Percentiles rank a stretch among this genome's conserved stretches.
Evolutionary conservation across 805 yeast genomes (phyloP).

Genomic region (Brettanomyces bruxellensis): DNA sequence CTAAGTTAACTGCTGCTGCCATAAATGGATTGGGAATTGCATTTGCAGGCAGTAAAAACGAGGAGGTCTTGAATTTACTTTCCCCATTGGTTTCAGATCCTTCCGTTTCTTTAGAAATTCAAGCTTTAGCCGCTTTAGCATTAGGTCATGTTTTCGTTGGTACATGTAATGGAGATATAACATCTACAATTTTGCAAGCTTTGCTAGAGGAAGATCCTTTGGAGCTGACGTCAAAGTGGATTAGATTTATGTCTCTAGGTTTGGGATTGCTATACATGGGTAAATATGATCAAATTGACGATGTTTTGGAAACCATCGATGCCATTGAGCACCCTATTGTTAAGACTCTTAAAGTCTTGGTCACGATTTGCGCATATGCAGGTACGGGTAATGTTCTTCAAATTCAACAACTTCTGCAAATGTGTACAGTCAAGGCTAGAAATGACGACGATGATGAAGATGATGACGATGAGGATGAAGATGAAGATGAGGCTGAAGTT

Average conservation of each 20-base stretch:
- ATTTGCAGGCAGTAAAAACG: conserved; percentile 88
- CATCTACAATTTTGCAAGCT: conserved; percentile 86
- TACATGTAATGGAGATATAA: conserved; percentile 88
- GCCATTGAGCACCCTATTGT: conserved; percentile 95
- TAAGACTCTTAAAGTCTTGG: conserved; percentile 78
- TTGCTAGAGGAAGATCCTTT: conserved; percentile 73
- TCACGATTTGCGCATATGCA: conserved; percentile 89
- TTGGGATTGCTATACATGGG: conserved; percentile 89
- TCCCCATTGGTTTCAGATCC: conserved; percentile 78
- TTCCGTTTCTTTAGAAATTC: conserved; percentile 63
- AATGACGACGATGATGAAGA: conserved; percentile 52
- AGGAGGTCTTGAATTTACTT: conserved; percentile 67
- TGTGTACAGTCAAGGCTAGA: conserved; percentile 66
- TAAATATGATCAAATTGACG: conserved; percentile 88
- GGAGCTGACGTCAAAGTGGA: conserved; percentile 80
- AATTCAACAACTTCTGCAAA: conserved; percentile 83
- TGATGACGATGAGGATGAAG: conserved; percentile 40
- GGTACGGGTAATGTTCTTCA: conserved; percentile 97
- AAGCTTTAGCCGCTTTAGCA: conserved; percentile 82
- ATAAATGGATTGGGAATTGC: conserved; percentile 90
- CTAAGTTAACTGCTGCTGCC: conserved; percentile 66
- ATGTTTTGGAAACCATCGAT: conserved; percentile 84
- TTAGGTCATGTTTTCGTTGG: conserved; percentile 94
- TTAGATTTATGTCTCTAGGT: conserved; percentile 84
- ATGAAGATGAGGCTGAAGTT: conserved; percentile 27